Base-by-base conservation (phyloP, 2,329 filamentous ascomycete species). In the Grosmannia serpens region DNA sequence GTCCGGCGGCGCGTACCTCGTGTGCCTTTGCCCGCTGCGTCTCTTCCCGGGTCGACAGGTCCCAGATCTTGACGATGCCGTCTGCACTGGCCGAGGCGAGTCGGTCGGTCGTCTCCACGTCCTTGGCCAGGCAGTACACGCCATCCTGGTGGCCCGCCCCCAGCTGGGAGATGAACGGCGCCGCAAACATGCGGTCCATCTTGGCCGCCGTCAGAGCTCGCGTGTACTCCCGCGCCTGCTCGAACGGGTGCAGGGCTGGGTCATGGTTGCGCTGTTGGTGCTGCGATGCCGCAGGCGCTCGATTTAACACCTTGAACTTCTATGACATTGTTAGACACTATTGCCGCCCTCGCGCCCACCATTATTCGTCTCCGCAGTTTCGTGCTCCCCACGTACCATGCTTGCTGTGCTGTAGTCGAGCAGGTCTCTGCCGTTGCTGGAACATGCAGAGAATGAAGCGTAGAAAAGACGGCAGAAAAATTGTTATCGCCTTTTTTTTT, bases 101-200 rank as follows among this genome's bases (percentile, higher is more conserved):
- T 59, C 85, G 78, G 65, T 89, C 81, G 29, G 92, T 73, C 9
- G 85, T 86, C 64, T 83, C 84, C 8, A 87, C 87, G 65, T 94
- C 89, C 70, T 91, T 91, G 60, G 87, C 86, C 70, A 94, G 83
- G 41, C 83, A 83, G 71, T 92, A 94, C 11, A 88, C 84, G 62
- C 94, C 94, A 68, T 99, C 94, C 58, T 96, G 89, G 73, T 99
- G 94, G 24, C 94, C 92, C 35, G 83, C 80, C 57, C 92, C 92
- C 27, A 99, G 83, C 70, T 96, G 89, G 1, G 82, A 88, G 51
- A 99, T 75, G 68, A 96, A 96, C 4, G 77, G 77, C 60, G 75
- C 74, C 9, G 77, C 81, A 53, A 72, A 95, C 87, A 96, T 92
- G 65, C 91, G 87, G 74, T 96, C 90, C 62, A 96, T 75, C 72